Evolutionary conservation across 306 rosid genomes (phyloP), one percentile per base, ranked within the genome.

Genomic region (Lathyrus sativus): DNA sequence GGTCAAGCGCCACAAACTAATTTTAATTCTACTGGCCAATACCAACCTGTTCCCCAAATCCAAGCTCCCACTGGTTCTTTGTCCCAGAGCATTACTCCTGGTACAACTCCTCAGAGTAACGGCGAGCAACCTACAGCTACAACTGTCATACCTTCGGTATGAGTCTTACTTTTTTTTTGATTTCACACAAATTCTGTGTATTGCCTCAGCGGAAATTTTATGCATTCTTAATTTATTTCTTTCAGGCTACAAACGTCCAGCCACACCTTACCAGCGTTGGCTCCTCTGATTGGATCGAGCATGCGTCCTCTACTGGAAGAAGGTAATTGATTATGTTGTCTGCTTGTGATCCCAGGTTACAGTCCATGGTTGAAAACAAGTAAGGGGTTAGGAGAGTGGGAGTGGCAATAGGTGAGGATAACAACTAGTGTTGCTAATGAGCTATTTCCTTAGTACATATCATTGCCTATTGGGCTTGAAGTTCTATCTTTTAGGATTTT

Each of bases 241-340:
- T 81, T 80, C 79, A 89, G 98, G 88, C 74, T 51, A 45, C 82
- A 14, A 65, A 29, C 72, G 49, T 64, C 69, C 89, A 58, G 78
- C 79, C 78, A 62, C 64, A 59, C 68, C 64, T 65, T 26, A 9
- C 62, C 3, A 81, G 76, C 39, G 83, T 63, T 79, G 79, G 86
- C 48, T 73, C 84, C 31, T 76, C 96, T 10, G 92, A 86, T 59
- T 92, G 96, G 98, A 89, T 74, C 51, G 98, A 92, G 74, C 98
- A 92, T 79, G 77, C 81, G 35, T 81, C 96, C 77, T 83, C 92
- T 77, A 87, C 80, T 75, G 98, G 95, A 80, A 87, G 90, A 80
- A 89, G 82, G 96, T 92, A 85, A 45, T 57, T 55, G 61, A 62
- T 69, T 89, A 33, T 49, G 49, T 65, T 72, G 31, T 58, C 46